phyloP scores from a whole-genome alignment of 2,329 filamentous ascomycete genomes.

The Ceratocystis alfenasii region DNA sequence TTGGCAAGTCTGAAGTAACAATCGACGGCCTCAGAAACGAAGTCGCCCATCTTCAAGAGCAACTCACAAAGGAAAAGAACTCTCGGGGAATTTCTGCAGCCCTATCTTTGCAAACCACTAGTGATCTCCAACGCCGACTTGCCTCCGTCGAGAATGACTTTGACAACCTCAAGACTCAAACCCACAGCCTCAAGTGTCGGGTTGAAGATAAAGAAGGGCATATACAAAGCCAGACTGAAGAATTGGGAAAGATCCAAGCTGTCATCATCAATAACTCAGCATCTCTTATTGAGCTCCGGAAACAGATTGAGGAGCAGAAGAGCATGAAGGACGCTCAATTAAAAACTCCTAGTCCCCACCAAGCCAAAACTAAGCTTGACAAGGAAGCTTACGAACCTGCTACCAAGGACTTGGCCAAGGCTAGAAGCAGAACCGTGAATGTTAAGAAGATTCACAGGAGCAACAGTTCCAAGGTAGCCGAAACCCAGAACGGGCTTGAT shows the following conservation, averaged over 20 bases:
- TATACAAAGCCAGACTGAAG: neutral
- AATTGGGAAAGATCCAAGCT: neutral
- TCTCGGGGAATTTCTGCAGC: neutral
- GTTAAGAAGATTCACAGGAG: no score
- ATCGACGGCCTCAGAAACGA: neutral
- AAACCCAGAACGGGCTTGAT: neutral
- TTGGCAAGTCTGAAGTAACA: neutral
- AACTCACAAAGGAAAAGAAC: neutral
- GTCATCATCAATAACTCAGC: neutral
- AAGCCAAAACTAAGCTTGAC: neutral
- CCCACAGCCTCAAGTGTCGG: neutral
- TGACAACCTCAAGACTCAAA: neutral
- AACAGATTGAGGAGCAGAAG: neutral
- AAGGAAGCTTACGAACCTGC: neutral
- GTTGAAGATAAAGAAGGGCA: neutral
- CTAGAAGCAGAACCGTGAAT: no score
- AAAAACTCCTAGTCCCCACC: neutral
- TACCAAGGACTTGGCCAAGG: neutral
- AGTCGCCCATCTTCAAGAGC: neutral
- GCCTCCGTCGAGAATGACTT: neutral
- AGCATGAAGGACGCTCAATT: neutral
- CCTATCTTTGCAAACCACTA: neutral
- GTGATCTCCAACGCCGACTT: neutral
- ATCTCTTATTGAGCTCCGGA: neutral
- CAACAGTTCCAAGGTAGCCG: neutral